Conservation (phyloP, 192 early-diverging fungal genomes). For the Coemansia umbellata region DNA sequence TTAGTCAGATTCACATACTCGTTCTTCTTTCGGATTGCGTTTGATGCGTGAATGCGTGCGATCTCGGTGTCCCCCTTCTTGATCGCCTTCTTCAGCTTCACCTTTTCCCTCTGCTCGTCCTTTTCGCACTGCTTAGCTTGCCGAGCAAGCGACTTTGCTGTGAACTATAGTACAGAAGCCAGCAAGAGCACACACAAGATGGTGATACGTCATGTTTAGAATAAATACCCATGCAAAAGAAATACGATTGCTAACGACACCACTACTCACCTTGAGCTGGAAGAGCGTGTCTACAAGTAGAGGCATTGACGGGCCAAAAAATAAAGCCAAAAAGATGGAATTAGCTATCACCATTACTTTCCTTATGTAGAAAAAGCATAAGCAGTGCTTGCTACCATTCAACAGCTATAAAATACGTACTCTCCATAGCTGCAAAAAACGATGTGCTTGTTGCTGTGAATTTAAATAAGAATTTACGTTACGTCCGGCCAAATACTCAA, state of each 20-base stretch:
- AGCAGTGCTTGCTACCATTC: not conserved
- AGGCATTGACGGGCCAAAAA: not conserved
- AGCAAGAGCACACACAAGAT: not conserved
- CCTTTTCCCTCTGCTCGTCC: slow-evolving; percentile 76
- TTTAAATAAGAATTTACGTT: no score
- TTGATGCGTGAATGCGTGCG: slow-evolving; percentile 89
- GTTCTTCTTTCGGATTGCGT: slow-evolving; percentile 97
- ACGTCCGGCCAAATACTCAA: no score
- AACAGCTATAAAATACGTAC: slow-evolving; percentile 6
- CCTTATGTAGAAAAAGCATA: not conserved
- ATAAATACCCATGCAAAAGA: no score
- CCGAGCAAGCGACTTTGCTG: slow-evolving; percentile 82
- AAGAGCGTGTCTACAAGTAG: slow-evolving; percentile 27
- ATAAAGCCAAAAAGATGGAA: not conserved
- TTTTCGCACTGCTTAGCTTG: slow-evolving; percentile 83
- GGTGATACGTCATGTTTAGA: not conserved
- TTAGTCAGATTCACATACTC: slow-evolving; percentile 84
- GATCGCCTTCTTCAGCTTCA: slow-evolving; percentile 92
- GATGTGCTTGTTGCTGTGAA: no score
- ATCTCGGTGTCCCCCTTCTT: slow-evolving; percentile 89
- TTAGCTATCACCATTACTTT: not conserved
- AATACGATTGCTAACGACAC: no score
- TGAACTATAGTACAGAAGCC: slow-evolving; percentile 63
- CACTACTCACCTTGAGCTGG: slow-evolving; percentile 21
- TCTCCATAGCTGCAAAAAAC: slow-evolving; percentile 14